Base-by-base conservation (phyloP, 768 basidiomycete species). In the Tricholoma bakamatsutake region DNA sequence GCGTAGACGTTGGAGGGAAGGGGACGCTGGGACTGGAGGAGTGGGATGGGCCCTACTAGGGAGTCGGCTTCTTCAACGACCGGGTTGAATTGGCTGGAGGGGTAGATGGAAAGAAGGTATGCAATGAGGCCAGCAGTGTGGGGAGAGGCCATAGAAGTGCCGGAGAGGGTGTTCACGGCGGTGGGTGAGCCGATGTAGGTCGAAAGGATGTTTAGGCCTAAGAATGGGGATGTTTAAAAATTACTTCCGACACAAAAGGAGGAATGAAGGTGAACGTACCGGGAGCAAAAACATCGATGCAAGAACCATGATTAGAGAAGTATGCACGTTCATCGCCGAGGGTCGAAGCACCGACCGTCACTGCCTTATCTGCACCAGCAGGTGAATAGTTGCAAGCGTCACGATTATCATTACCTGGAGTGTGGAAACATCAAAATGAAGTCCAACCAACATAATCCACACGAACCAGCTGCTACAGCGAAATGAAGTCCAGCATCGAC, bases 301-400 rank as follows among this genome's bases (percentile, higher is more conserved):
- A 98, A 52, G 74, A 61, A 18, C 96, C 97, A 62, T 76, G 79
- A 81, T 99, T 99, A 67, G 93, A 95, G 80, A 97, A 93, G 73
- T 89, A 90, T 5, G 91, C 91, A 45, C 90, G 85, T 58, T 87
- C 84, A 59, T 93, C 91, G 43, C 71, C 78, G 21, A 93, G 76
- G 1, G 90, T 92, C 2, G 87, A 88, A 30, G 97, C 97, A 62
- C 90, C 97, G 53, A 98, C 97, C 49, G 97, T 98, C 59, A 99
- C 81, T 13, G 97, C 92, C 53, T 89, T 84, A 75, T 88, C 80
- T 4, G 97, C 83, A 6, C 82, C 84, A 27, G 95, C 97, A 34
- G 97, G 97, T 1, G 95, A 98, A 74, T 88, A 97, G 61, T 77
- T 76, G 79, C 96, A 98, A 11, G 93, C 93, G 65, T 96, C 90